Evolutionary conservation across 257 asterid species (phyloP).

Genomic region (Leonotis leonurus): DNA sequence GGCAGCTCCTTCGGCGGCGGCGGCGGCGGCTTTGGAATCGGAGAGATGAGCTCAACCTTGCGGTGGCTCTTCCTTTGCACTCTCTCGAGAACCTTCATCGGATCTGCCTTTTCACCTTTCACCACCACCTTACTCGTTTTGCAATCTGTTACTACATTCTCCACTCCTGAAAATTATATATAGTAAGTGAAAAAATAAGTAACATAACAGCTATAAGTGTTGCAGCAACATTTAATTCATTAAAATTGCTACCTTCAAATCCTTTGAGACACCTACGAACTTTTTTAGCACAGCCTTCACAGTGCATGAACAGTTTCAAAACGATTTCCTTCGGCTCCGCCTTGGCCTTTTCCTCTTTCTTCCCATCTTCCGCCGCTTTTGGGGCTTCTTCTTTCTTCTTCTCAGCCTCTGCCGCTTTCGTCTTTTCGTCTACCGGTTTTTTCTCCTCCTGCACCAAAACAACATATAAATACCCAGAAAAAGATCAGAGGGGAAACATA

Average conservation of each 20-base stretch:
- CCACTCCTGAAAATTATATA: constrained; percentile 47
- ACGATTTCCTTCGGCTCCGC: constrained; percentile 48
- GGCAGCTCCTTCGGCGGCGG: constrained; percentile 33
- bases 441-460: constrained; percentile 39
- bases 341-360: constrained; percentile 16
- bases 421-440: constrained; percentile 43
- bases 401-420: constrained; percentile 20
- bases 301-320: constrained; percentile 80
- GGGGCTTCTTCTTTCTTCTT: constrained; percentile 24
- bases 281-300: constrained; percentile 90
- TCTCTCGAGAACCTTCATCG: constrained; percentile 74
- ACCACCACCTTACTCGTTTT: constrained; percentile 59
- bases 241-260: constrained; percentile 43
- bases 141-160: constrained; percentile 67
- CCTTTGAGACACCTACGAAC: constrained; percentile 75
- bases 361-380: constrained; percentile 18
- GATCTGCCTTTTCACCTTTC: constrained; percentile 90
- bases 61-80: constrained; percentile 84
- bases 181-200: background rate
- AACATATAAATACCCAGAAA: background rate
- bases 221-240: background rate
- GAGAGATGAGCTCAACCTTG: constrained; percentile 70
- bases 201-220: background rate
- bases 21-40: constrained; percentile 45
- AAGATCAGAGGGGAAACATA: background rate